These are phyloP conservation scores for Hysterium pulicare DNA, from an alignment of 2,329 filamentous ascomycete species.

Conservation along the genomic window DNA sequence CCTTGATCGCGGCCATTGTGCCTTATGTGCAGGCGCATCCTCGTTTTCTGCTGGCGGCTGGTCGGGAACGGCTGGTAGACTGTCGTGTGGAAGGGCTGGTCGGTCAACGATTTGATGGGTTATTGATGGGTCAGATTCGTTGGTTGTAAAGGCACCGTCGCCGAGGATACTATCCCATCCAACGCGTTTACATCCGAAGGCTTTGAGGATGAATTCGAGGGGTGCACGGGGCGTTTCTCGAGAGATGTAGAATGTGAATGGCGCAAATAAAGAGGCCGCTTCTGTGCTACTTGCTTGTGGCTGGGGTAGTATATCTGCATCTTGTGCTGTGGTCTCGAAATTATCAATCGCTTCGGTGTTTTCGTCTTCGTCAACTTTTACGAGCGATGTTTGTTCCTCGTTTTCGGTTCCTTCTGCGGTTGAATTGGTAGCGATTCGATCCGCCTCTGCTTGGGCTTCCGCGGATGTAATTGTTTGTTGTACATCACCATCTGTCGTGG, in stretches of 20 bases:
- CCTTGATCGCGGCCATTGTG: constrained; percentile 60
- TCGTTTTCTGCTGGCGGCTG: constrained; percentile 50
- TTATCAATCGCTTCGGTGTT: constrained; percentile 68
- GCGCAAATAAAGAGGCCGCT: constrained; percentile 74
- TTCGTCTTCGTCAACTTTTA: constrained; percentile 30
- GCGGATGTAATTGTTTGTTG: constrained; percentile 31
- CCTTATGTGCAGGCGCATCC: constrained; percentile 43
- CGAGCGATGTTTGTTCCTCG: constrained; percentile 14
- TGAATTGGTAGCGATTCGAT: constrained; percentile 39
- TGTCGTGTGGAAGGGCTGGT: constrained; percentile 58
- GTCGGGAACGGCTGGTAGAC: constrained; percentile 38
- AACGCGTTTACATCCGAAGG: constrained; percentile 93
- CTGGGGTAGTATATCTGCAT: constrained; percentile 82
- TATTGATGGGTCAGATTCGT: constrained; percentile 83
- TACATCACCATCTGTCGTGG: constrained; percentile 22
- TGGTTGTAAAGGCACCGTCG: constrained; percentile 85
- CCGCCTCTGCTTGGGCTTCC: constrained; percentile 48
- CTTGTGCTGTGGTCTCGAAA: constrained; percentile 79
- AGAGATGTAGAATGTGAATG: constrained; percentile 88
- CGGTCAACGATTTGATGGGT: constrained; percentile 96
- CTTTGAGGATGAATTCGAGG: constrained; percentile 86
- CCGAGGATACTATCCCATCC: constrained; percentile 92
- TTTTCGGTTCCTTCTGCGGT: constrained; percentile 32
- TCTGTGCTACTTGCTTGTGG: constrained; percentile 65
- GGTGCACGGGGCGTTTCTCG: constrained; percentile 88